Evolutionary conservation across 2,329 filamentous ascomycete genomes (phyloP).

Genomic region (Ceratocystis alfenasii): DNA sequence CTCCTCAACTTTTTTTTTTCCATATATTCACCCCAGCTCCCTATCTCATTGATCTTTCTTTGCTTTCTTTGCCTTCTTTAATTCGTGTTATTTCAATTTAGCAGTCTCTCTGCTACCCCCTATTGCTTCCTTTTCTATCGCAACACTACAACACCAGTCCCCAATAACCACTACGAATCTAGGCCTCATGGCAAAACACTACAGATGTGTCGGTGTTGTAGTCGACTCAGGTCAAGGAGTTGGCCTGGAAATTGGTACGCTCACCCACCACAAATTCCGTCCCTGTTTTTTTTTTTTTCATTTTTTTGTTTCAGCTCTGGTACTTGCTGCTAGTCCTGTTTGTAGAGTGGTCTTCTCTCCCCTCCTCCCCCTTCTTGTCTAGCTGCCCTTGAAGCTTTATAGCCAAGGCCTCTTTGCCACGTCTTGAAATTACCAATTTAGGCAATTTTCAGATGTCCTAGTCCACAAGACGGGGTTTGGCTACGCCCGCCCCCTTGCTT

Average conservation of each 20-base stretch:
- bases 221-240: slow-evolving; percentile 3
- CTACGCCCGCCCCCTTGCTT: background rate
- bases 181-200: background rate
- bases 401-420: background rate
- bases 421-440: background rate
- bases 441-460: background rate
- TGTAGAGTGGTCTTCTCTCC: background rate
- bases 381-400: background rate
- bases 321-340: background rate
- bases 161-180: background rate
- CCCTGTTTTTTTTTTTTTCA: background rate
- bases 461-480: background rate
- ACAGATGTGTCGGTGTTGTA: slow-evolving; percentile 12
- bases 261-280: background rate
- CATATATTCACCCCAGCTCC: slow-evolving; percentile 9
- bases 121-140: background rate
- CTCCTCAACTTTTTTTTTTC: background rate
- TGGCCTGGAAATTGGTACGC: slow-evolving; percentile 13
- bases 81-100: background rate
- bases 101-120: background rate
- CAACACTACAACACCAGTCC: background rate
- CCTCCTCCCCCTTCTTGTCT: background rate
- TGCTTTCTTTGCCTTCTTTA: background rate
- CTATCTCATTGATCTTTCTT: background rate
- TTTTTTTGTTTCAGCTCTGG: background rate